phyloP scores from a whole-genome alignment of 768 basidiomycete species.

The Tricholomella constricta region DNA sequence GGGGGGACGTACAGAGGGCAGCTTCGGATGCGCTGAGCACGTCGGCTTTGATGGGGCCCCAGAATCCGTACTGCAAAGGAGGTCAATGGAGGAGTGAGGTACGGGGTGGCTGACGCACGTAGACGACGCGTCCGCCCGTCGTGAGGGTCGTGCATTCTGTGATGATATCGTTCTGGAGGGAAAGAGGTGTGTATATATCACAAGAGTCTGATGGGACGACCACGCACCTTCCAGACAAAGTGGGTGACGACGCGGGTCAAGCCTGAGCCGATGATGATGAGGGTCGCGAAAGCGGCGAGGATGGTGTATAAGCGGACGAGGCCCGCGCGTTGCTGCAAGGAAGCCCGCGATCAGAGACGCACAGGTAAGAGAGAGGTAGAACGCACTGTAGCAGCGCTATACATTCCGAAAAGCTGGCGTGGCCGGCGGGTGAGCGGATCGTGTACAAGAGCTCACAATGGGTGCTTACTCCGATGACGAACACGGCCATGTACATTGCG shows the following conservation, averaged over 20 bases:
- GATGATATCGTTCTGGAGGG: conserved; percentile 56
- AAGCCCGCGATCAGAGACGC: background rate
- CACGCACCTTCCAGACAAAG: conserved; percentile 64
- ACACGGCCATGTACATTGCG: conserved; percentile 50
- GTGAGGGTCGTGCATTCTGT: conserved; percentile 49
- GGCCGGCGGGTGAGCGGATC: background rate
- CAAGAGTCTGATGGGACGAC: background rate
- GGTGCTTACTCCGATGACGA: conserved; percentile 46
- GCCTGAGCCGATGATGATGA: conserved; percentile 53
- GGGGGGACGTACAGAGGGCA: conserved; percentile 39
- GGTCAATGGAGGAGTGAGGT: background rate
- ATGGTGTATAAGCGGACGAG: conserved; percentile 60
- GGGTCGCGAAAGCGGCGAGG: conserved; percentile 45
- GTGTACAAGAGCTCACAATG: background rate
- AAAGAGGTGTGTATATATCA: no score
- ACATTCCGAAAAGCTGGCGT: conserved; percentile 47
- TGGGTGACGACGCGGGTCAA: conserved; percentile 63
- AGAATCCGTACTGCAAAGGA: conserved; percentile 50
- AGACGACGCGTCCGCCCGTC: conserved; percentile 35
- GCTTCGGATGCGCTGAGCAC: conserved; percentile 43
- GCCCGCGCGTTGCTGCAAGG: conserved; percentile 52
- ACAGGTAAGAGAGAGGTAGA: background rate
- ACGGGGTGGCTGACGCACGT: conserved; percentile 28
- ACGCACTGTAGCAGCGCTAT: conserved; percentile 53
- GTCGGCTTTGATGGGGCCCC: conserved; percentile 43